Evolutionary conservation across 345 rosid genomes (phyloP).

Genomic region (Rhodomyrtus tomentosa): DNA sequence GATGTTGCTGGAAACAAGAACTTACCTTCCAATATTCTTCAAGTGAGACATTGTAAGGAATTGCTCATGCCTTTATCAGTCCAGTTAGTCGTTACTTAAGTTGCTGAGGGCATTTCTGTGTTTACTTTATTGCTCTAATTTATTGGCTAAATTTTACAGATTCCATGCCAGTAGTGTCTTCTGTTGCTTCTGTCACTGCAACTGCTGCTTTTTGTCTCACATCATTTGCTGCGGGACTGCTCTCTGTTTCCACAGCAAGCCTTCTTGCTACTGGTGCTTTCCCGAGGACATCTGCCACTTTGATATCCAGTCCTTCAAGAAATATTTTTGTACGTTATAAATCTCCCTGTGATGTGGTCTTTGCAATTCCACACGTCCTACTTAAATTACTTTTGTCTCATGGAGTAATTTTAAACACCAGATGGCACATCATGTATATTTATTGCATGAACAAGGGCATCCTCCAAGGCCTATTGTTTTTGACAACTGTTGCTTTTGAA

Average conservation of each 20-base stretch:
- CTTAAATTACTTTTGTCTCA: not conserved
- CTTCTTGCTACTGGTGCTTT: slow-evolving; percentile 66
- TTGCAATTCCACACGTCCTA: not conserved
- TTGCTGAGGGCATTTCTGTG: not conserved
- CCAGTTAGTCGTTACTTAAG: not conserved
- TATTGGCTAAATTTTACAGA: slow-evolving; percentile 27
- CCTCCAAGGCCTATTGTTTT: not conserved
- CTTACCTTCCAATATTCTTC: slow-evolving; percentile 56
- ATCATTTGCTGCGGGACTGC: slow-evolving; percentile 52
- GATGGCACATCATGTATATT: not conserved
- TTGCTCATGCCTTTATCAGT: not conserved
- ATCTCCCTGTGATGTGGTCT: not conserved
- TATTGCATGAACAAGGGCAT: not conserved
- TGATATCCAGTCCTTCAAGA: slow-evolving; percentile 60
- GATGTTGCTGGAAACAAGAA: slow-evolving; percentile 90
- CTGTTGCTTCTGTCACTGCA: slow-evolving; percentile 29
- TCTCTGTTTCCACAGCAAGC: slow-evolving; percentile 70
- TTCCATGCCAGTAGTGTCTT: slow-evolving; percentile 50
- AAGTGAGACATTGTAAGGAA: slow-evolving; percentile 74
- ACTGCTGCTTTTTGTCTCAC: slow-evolving; percentile 47
- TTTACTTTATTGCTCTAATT: not conserved
- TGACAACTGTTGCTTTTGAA: not conserved
- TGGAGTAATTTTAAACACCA: not conserved
- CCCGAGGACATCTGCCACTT: slow-evolving; percentile 37
- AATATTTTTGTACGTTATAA: slow-evolving; percentile 57